Conservation (phyloP, 2,329 filamentous ascomycete genomes). For the Ilyonectria robusta region DNA sequence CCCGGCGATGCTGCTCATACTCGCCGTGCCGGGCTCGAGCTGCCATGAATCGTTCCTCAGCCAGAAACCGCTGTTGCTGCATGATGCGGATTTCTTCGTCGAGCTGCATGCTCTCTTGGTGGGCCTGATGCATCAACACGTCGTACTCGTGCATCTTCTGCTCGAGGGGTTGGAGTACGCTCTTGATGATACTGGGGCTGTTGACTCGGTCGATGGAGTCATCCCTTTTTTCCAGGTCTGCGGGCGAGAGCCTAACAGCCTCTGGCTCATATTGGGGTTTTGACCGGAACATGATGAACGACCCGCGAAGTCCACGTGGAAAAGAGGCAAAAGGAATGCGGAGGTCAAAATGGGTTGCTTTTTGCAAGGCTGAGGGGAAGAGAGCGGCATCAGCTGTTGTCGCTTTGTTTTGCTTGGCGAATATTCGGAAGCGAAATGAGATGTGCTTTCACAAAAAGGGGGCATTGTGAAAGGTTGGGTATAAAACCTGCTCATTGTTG, state of each 20-base stretch:
- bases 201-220: constrained; percentile 54
- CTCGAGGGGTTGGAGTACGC: constrained; percentile 59
- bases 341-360: neutral
- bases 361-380: neutral
- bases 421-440: neutral
- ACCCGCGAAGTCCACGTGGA: neutral
- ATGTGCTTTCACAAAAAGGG: neutral
- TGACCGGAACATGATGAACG: neutral
- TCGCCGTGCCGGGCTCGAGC: constrained; percentile 60
- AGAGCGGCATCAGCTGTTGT: neutral
- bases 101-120: constrained; percentile 54
- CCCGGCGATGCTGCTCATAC: constrained; percentile 56
- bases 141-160: constrained; percentile 59
- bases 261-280: neutral
- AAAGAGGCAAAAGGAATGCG: neutral
- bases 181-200: constrained; percentile 56
- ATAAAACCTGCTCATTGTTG: no score
- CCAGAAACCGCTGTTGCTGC: constrained; percentile 55
- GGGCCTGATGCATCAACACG: constrained; percentile 54
- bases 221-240: neutral
- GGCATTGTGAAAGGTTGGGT: no score
- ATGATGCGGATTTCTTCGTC: constrained; percentile 58
- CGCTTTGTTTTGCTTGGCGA: neutral
- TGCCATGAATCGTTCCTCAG: constrained; percentile 57
- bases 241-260: neutral